Evolutionary conservation across 1,284 basidiomycete species (phyloP).

Genomic region (Marasmius sp.): DNA sequence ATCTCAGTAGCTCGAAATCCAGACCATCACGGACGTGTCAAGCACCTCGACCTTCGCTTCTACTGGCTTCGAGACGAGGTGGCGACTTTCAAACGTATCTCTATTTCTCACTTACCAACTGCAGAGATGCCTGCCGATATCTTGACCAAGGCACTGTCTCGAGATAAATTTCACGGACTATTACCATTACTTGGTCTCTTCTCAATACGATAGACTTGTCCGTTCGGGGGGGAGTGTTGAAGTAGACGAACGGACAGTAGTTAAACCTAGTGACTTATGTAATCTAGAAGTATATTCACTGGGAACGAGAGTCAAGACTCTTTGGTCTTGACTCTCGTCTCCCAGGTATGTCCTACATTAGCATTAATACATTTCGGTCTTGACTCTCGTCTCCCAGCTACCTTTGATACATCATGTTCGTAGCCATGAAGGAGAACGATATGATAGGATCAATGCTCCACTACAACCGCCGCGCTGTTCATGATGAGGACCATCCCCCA

Average conservation of each 20-base stretch:
- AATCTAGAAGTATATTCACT: background rate
- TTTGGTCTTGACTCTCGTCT: too few relatives aligned
- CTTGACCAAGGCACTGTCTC: conserved; percentile 25
- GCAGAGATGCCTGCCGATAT: conserved; percentile 27
- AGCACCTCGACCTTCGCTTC: conserved; percentile 36
- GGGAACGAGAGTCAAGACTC: too few relatives aligned
- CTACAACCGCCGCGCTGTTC: too few relatives aligned
- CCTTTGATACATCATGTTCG: too few relatives aligned
- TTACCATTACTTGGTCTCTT: background rate
- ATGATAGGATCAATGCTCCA: too few relatives aligned
- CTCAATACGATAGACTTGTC: background rate
- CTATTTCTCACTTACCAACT: conserved; percentile 16
- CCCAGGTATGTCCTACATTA: too few relatives aligned
- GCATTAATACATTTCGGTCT: too few relatives aligned
- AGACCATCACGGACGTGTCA: conserved; percentile 25
- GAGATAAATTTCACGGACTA: background rate
- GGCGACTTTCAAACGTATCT: conserved; percentile 14
- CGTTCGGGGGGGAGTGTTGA: background rate
- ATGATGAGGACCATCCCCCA: too few relatives aligned
- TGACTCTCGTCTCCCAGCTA: too few relatives aligned
- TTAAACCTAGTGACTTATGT: background rate
- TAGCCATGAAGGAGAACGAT: too few relatives aligned
- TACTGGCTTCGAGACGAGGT: conserved; percentile 36
- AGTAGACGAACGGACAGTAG: background rate
- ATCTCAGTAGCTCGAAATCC: conserved; percentile 4